phyloP scores from a whole-genome alignment of 1,284 basidiomycete genomes.

The Laetiporus sulphureus region DNA sequence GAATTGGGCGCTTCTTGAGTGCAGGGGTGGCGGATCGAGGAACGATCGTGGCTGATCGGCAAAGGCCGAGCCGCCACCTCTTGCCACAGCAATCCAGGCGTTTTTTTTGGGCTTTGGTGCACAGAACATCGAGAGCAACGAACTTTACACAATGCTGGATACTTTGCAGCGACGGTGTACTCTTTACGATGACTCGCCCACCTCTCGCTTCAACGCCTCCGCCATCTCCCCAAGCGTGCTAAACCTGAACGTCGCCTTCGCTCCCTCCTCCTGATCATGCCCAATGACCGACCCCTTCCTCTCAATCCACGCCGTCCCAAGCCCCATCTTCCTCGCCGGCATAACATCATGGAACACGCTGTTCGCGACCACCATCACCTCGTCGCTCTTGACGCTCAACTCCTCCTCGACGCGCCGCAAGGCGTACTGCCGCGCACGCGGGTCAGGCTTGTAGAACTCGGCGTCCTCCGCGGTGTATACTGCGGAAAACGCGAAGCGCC shows the following conservation, averaged over 20 bases:
- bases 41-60: no score
- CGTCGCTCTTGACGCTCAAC: slow-evolving; percentile 36
- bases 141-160: no score
- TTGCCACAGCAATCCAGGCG: no score
- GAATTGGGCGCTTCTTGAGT: no score
- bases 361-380: slow-evolving; percentile 52
- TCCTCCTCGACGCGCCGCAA: slow-evolving; percentile 41
- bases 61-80: no score
- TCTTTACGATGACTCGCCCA: no score
- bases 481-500: slow-evolving; percentile 52
- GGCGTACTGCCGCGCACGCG: slow-evolving; percentile 46
- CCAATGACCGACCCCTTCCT: slow-evolving; percentile 43
- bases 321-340: slow-evolving; percentile 42
- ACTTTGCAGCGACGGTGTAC: no score
- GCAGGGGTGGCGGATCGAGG: background rate
- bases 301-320: slow-evolving; percentile 59
- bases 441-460: slow-evolving; percentile 62
- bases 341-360: slow-evolving; percentile 35
- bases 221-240: slow-evolving; percentile 51
- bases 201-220: slow-evolving; percentile 38
- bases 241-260: slow-evolving; percentile 41
- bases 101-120: no score
- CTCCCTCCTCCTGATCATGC: slow-evolving; percentile 26
- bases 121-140: no score
- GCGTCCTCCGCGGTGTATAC: slow-evolving; percentile 64